Percentiles rank a stretch among this genome's conserved stretches.
Conservation (phyloP, 352 stramenopile species). For the Phytophthora meadii region DNA sequence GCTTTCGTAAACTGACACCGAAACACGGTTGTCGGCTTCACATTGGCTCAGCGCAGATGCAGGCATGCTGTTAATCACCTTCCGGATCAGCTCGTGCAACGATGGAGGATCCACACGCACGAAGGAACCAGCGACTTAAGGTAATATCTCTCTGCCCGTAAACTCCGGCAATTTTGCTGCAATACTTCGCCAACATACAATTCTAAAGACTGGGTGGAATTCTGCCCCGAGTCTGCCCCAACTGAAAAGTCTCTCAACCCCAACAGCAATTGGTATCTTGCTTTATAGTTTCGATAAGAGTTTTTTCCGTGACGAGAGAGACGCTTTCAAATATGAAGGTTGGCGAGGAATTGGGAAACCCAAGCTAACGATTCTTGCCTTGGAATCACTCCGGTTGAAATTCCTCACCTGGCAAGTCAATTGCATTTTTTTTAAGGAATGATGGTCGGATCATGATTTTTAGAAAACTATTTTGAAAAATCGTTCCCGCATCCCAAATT, state of each 20-base stretch:
- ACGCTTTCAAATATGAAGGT: too few species aligned
- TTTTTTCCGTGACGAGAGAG: too few species aligned
- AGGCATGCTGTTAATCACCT: constrained; percentile 22
- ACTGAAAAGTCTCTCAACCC: too few species aligned
- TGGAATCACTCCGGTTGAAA: neutral
- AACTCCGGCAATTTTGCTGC: neutral
- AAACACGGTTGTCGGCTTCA: constrained; percentile 12
- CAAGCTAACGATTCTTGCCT: too few species aligned
- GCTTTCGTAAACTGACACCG: constrained; percentile 23
- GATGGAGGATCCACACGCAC: constrained; percentile 7
- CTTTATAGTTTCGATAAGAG: too few species aligned
- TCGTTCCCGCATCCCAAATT: too few species aligned
- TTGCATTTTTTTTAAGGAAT: too few species aligned
- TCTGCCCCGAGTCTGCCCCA: neutral
- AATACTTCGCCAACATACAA: neutral
- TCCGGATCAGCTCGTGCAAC: constrained; percentile 22
- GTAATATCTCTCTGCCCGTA: neutral
- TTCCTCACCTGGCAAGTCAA: too few species aligned
- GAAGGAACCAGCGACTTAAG: constrained; percentile 10
- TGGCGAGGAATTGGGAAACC: too few species aligned
- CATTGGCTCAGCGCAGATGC: constrained; percentile 10
- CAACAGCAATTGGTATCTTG: too few species aligned
- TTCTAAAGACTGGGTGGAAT: neutral
- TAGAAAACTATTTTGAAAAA: neutral
- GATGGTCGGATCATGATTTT: too few species aligned